Evolutionary conservation across 2,329 filamentous ascomycete species (phyloP).

Genomic region (Penicillium sp.): DNA sequence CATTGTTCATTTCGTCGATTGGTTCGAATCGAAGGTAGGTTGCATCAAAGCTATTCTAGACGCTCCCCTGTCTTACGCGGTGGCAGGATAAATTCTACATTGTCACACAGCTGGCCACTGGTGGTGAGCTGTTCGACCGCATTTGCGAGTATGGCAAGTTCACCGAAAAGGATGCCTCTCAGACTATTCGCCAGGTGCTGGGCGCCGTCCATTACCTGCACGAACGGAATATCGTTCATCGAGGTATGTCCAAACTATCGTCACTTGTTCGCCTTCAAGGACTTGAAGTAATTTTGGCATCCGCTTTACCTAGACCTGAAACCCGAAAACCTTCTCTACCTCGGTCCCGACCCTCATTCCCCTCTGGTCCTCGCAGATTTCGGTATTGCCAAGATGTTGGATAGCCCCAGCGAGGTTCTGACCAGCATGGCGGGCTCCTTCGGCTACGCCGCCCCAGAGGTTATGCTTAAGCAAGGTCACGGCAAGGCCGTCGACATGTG

Average conservation of each 20-base stretch:
- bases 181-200: slow-evolving; percentile 89
- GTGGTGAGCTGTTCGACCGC: slow-evolving; percentile 92
- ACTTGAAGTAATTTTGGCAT: too few species aligned
- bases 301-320: too few species aligned
- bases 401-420: slow-evolving; percentile 78
- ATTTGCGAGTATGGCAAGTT: slow-evolving; percentile 98
- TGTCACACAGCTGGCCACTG: slow-evolving; percentile 88
- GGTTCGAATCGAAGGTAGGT: slow-evolving; percentile 95
- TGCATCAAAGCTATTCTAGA: too few species aligned
- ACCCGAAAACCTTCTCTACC: slow-evolving; percentile 92
- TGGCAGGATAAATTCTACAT: slow-evolving; percentile 99
- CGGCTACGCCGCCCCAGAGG: slow-evolving; percentile 92
- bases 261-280: too few species aligned
- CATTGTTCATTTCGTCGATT: slow-evolving; percentile 95
- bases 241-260: slow-evolving; percentile 65
- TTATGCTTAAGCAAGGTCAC: slow-evolving; percentile 95
- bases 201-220: slow-evolving; percentile 91
- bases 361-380: slow-evolving; percentile 96
- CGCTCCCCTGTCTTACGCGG: too few species aligned
- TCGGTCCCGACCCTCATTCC: slow-evolving; percentile 72
- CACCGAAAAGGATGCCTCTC: slow-evolving; percentile 93
- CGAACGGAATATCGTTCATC: slow-evolving; percentile 85
- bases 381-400: slow-evolving; percentile 96
- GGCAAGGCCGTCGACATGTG: slow-evolving; percentile 99
- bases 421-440: slow-evolving; percentile 99